Evolutionary conservation across 2,329 filamentous ascomycete genomes (phyloP), one percentile per base, ranked within the genome.

Genomic region (Neoscytalidium dimidiatum): DNA sequence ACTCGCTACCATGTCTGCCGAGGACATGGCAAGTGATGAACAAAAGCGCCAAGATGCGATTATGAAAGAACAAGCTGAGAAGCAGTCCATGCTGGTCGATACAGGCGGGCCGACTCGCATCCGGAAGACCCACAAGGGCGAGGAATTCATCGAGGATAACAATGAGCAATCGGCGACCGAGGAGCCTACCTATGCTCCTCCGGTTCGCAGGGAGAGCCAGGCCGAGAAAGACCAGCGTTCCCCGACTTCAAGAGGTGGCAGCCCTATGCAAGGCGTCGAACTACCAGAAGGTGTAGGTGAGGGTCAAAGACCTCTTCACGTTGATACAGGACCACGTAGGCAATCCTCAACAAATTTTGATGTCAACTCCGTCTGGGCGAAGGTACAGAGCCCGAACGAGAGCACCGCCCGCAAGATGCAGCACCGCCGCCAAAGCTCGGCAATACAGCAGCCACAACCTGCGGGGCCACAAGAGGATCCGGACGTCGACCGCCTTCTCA

Each of bases 11-110:
- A 97, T 99, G 95, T 89, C 88, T 14, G 87, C 91, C 1, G 91
- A 95, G 73, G 92, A 97, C 73, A 92, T 99, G 84, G 93, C 93
- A 1, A 96, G 92, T 64, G 91, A 96, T 67, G 94, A 98, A 75
- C 85, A 94, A 73, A 92, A 97, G 75, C 85, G 85, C 29, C 86
- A 92, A 74, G 90, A 87, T 26, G 90, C 90, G 17, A 87, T 89
- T 70, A 88, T 94, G 84, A 90, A 91, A 76, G 90, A 91, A 58
- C 86, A 88, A 67, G 88, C 88, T 0, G 92, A 95, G 73, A 92
- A 93, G 71, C 91, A 94, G 75, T 91, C 94, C 51, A 94, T 95
- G 52, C 85, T 96, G 35, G 88, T 94, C 66, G 86, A 92, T 41
- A 78, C 81, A 14, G 91, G 21, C 88, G 92, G 87, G 1, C 91